phyloP scores from a whole-genome alignment of 164 flowering plant species.

The Euptelea pleiosperma region DNA sequence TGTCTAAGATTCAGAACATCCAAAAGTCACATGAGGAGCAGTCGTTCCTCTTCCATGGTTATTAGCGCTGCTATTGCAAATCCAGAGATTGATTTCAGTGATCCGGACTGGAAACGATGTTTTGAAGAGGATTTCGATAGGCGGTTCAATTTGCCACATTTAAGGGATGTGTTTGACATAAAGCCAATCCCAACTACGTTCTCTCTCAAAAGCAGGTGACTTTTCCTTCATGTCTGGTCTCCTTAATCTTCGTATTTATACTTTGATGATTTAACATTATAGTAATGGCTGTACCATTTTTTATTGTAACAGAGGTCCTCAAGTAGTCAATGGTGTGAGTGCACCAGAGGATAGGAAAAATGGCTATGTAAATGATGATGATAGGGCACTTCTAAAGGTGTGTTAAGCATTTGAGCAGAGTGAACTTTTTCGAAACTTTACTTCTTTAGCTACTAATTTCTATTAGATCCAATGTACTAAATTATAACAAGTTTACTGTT shows the following conservation, averaged over 20 bases:
- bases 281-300: not conserved
- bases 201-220: constrained; percentile 27
- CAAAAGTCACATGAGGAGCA: constrained; percentile 12
- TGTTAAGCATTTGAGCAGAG: not conserved
- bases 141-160: constrained; percentile 33
- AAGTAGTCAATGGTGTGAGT: constrained; percentile 14
- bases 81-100: constrained; percentile 26
- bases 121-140: constrained; percentile 30
- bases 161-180: constrained; percentile 26
- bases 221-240: not conserved
- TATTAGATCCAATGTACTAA: no score
- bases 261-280: no score
- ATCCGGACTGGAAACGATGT: constrained; percentile 29
- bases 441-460: not conserved
- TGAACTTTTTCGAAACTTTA: not conserved
- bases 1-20: constrained; percentile 9
- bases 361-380: constrained; percentile 37
- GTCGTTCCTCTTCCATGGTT: not conserved
- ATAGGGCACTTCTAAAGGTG: constrained; percentile 37
- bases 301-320: constrained; percentile 20
- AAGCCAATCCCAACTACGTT: constrained; percentile 33
- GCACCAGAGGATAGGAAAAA: constrained; percentile 24
- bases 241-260: not conserved
- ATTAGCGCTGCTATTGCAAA: constrained; percentile 20
- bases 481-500: no score